phyloP scores from a whole-genome alignment of 805 yeast genomes.

The Kluyveromyces lactis region DNA sequence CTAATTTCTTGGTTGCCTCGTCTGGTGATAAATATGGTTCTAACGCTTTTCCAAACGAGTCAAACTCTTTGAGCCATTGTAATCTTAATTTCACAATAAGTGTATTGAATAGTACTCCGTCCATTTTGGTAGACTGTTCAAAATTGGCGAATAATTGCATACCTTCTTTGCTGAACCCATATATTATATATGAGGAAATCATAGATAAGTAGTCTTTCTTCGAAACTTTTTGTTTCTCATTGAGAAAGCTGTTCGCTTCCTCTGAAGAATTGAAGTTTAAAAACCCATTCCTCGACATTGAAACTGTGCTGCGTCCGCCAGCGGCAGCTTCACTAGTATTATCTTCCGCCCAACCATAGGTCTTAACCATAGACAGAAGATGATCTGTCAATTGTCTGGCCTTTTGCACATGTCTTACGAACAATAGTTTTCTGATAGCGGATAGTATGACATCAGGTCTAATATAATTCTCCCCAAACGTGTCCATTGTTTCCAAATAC shows the following conservation, averaged over 20 bases:
- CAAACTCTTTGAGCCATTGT: conserved; percentile 17
- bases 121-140: conserved; percentile 13
- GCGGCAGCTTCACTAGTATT: conserved; percentile 6
- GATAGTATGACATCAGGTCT: conserved; percentile 31
- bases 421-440: conserved; percentile 30
- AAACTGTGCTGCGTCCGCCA: too few relatives aligned
- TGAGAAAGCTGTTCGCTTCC: conserved; percentile 25
- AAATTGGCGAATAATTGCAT: conserved; percentile 20
- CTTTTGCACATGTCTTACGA: conserved; percentile 17
- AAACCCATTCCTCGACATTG: conserved; percentile 3
- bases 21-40: conserved; percentile 7
- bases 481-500: conserved; percentile 21
- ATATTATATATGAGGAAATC: conserved; percentile 18
- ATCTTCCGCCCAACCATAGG: conserved; percentile 17
- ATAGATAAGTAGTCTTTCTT: conserved; percentile 21
- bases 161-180: conserved; percentile 10
- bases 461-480: conserved; percentile 27
- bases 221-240: conserved; percentile 21
- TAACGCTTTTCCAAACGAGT: conserved; percentile 15
- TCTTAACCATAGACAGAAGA: conserved; percentile 20
- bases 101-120: conserved; percentile 11
- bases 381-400: conserved; percentile 30
- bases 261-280: conserved; percentile 3
- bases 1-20: conserved; percentile 6
- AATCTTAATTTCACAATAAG: conserved; percentile 20